Conservation (phyloP, 1,139 yeast genomes). For the Pichiaceae sp. region DNA sequence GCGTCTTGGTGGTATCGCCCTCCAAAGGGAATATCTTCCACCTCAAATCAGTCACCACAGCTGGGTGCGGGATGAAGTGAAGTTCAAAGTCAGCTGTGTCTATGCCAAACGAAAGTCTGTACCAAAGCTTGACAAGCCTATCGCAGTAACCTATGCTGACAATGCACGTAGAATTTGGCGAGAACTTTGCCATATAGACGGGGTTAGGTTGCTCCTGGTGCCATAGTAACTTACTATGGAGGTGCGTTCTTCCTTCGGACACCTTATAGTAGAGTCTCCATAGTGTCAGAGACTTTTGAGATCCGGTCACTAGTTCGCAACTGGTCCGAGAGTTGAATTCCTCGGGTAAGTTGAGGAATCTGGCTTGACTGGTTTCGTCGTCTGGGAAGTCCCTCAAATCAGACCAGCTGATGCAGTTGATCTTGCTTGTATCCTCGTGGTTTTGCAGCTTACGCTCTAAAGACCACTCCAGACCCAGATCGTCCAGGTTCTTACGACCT, state of each 20-base stretch:
- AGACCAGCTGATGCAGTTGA: conserved; percentile 66
- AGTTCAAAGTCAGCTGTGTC: conserved; percentile 66
- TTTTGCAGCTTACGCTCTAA: conserved; percentile 26
- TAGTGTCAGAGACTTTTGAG: conserved; percentile 39
- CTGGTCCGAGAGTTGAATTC: conserved; percentile 25
- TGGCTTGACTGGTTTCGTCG: conserved; percentile 17
- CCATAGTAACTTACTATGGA: conserved; percentile 41
- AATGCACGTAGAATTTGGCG: conserved; percentile 59
- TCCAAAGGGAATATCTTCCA: conserved; percentile 33
- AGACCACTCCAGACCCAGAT: conserved; percentile 36
- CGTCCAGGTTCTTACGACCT: conserved; percentile 21
- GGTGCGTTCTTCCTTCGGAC: conserved; percentile 6
- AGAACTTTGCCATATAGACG: conserved; percentile 43
- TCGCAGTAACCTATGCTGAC: conserved; percentile 60
- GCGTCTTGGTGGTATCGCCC: background rate
- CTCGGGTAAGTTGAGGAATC: conserved; percentile 21
- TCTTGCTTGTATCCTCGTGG: conserved; percentile 27
- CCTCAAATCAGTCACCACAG: conserved; percentile 43
- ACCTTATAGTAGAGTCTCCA: conserved; percentile 31
- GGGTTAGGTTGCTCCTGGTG: conserved; percentile 46
- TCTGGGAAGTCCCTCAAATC: conserved; percentile 25
- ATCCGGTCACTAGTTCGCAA: conserved; percentile 46
- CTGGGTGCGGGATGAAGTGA: conserved; percentile 57
- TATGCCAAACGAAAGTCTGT: conserved; percentile 60
- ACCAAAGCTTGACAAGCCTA: conserved; percentile 69